Conservation (phyloP, 306 rosid genomes). For the Prunus armeniaca region DNA sequence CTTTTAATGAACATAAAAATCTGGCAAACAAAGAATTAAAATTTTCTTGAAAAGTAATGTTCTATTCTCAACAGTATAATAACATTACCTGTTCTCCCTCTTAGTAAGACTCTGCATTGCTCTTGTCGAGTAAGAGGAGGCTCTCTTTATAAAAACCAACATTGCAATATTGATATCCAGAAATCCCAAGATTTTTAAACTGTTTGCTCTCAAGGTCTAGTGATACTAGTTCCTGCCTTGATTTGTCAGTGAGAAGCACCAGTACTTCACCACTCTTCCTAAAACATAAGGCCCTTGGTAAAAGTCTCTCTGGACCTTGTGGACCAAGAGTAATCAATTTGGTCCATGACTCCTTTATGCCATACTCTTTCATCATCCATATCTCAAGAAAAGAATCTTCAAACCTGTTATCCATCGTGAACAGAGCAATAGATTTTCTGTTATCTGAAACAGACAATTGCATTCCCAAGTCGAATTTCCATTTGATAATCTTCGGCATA, state of each 20-base stretch:
- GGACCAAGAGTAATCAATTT: neutral
- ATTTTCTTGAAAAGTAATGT: neutral
- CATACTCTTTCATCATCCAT: neutral
- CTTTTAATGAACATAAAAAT: neutral
- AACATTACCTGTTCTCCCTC: neutral
- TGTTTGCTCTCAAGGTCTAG: neutral
- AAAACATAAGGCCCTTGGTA: neutral
- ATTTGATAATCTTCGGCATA: neutral
- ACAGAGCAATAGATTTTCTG: neutral
- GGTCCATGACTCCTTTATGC: neutral
- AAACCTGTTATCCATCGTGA: neutral
- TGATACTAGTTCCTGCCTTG: neutral
- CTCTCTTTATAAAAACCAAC: neutral
- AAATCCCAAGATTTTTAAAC: neutral
- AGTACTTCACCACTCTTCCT: neutral
- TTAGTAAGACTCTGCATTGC: neutral
- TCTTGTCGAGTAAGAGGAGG: neutral
- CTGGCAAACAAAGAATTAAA: neutral
- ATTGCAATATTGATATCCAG: neutral
- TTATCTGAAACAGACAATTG: constrained; percentile 1
- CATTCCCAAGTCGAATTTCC: neutral
- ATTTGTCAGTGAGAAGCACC: neutral
- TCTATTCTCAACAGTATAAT: neutral
- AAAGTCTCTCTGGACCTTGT: neutral
- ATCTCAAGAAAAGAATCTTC: neutral